Base-by-base conservation (phyloP, 176 grass and related monocot genomes). In the Echinochloa phyllopogon region DNA sequence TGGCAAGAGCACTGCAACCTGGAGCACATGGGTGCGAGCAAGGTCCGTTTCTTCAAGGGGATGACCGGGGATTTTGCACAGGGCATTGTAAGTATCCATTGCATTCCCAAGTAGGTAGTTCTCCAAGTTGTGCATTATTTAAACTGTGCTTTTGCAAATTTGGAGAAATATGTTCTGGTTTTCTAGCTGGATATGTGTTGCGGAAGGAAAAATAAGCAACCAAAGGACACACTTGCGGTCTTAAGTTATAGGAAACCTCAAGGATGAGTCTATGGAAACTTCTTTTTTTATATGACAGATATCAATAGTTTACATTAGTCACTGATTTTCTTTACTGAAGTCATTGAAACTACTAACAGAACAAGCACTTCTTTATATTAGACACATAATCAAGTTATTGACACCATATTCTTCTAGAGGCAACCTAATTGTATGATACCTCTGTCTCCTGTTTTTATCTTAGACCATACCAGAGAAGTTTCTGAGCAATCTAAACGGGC, bases 401-500 rank as follows among this genome's bases (percentile, higher is more conserved):
- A 3, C 13, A 48, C n/a, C 37, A 48, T 59, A 4, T 66, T 59
- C 38, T 29, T 33, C 12, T 79, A 47, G 44, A 43, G 2, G 0
- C 49, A 62, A 80, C 7, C 58, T 69, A 36, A 17, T 74, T 21
- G 4, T 23, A 17, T 16, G 21, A 74, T 2, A 51, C 10, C 1
- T 59, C 18, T 63, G 5, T 6, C 55, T 37, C 25, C 25, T 63
- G 8, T 59, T 56, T 73, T 23, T 57, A 29, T 87, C 49, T 17
- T 16, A 94, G 89, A 87, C 39, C 82, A 77, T 89, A 58, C 92
- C 92, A 1, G 23, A 79, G 56, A 89, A 85, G 29, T 85, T 91
- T 67, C 40, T 14, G 13, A 52, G 37, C 8, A 61, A 44, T 15
- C 69, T 85, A 72, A 88, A 83, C 23, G 68, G 67, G 21, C 58